These are phyloP conservation scores for Mucor racemosus DNA, from an alignment of 371 early-diverging fungal species.

Conservation along the genomic window DNA sequence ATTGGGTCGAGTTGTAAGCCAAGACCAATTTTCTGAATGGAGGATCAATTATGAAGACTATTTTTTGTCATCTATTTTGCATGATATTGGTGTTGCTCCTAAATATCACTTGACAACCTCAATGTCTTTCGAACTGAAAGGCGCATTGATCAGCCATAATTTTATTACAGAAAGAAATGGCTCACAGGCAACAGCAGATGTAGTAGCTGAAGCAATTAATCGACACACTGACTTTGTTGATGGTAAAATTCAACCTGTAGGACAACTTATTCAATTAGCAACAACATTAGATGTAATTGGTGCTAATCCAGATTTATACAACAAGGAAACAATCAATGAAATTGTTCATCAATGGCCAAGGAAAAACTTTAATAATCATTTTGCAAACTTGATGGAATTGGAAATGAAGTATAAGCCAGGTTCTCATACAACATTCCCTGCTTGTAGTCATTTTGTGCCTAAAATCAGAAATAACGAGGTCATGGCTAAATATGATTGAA, in stretches of 20 bases:
- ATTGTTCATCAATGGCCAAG: background rate
- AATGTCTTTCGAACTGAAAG: constrained; percentile 9
- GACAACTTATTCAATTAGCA: background rate
- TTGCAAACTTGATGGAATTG: constrained; percentile 4
- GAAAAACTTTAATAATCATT: background rate
- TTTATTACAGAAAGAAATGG: background rate
- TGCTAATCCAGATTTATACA: background rate
- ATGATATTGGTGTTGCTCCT: constrained; percentile 6
- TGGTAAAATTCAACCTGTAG: background rate
- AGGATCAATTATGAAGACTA: background rate
- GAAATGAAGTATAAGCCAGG: constrained; percentile 8
- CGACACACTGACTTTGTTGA: background rate
- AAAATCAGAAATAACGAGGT: background rate
- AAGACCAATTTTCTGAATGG: constrained; percentile 12
- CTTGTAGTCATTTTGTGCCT: background rate
- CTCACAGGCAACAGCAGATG: background rate
- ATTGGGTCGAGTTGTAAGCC: background rate
- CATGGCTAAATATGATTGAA: background rate
- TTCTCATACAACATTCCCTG: background rate
- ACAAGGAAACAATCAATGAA: background rate
- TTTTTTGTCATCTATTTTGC: background rate
- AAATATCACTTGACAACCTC: constrained; percentile 1
- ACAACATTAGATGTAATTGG: constrained; percentile 1
- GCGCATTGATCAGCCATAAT: background rate
- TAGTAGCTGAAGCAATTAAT: background rate